Conservation (phyloP, 257 asterid species). For the Lantana camara region DNA sequence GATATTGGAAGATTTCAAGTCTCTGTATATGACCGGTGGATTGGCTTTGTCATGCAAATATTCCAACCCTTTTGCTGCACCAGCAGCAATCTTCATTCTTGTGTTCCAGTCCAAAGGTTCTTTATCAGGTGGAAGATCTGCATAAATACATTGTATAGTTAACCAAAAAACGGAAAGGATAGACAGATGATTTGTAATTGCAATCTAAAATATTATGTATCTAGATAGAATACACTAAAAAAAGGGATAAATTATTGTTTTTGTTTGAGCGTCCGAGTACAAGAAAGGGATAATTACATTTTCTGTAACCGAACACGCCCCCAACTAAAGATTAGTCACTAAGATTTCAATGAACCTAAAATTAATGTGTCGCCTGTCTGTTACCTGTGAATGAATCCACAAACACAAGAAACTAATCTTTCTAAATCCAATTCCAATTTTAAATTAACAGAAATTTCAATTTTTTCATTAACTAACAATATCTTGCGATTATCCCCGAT, state of each 20-base stretch:
- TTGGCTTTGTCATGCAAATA: conserved; percentile 65
- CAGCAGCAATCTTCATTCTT: conserved; percentile 66
- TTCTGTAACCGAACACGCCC: too few species aligned
- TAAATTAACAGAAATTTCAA: neutral
- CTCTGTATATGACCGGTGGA: conserved; percentile 79
- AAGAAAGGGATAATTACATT: too few species aligned
- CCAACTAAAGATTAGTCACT: neutral
- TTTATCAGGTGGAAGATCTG: conserved; percentile 77
- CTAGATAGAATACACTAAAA: neutral
- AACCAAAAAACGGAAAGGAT: too few species aligned
- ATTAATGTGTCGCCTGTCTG: neutral
- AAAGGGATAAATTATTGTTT: too few species aligned
- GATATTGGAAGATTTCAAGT: conserved; percentile 88
- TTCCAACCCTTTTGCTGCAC: conserved; percentile 66
- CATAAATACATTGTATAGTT: conserved; percentile 12
- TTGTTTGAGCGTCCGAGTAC: too few species aligned
- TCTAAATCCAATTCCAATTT: neutral
- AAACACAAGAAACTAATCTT: neutral
- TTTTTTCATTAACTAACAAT: neutral
- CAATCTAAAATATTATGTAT: neutral
- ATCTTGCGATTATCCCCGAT: neutral
- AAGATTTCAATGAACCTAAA: neutral
- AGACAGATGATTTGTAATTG: neutral
- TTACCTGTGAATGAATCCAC: neutral
- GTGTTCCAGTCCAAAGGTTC: conserved; percentile 75